These are phyloP conservation scores for Arthrobotrys pseudoclavata DNA, from an alignment of 2,329 filamentous ascomycete genomes.

Conservation along the genomic window DNA sequence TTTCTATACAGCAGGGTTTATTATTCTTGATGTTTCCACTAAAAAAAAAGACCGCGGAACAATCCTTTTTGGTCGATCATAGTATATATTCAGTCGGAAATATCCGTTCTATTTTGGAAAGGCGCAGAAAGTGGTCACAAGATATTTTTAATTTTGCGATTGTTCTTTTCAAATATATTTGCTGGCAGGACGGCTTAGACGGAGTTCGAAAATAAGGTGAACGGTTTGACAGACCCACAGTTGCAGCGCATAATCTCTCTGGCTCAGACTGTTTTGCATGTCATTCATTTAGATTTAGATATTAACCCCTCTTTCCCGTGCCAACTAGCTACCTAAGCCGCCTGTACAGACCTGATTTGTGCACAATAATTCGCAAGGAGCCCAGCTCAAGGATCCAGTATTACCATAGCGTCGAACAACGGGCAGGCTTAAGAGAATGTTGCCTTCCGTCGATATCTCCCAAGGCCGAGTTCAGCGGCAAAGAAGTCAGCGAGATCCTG, in stretches of 20 bases:
- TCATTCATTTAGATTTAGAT: neutral
- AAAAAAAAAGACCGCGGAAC: neutral
- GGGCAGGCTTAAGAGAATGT: neutral
- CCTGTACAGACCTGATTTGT: slow-evolving; percentile 1
- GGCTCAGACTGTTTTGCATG: neutral
- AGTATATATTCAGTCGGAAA: neutral
- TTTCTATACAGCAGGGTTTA: neutral
- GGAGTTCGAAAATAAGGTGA: neutral
- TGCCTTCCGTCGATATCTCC: neutral
- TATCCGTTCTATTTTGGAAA: slow-evolving; percentile 11
- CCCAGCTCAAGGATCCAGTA: neutral
- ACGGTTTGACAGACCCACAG: neutral
- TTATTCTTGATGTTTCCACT: neutral
- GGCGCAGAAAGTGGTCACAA: neutral
- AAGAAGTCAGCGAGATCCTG: neutral
- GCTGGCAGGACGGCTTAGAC: neutral
- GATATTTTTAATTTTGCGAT: neutral
- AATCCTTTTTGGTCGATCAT: neutral
- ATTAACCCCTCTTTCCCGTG: slow-evolving; percentile 15
- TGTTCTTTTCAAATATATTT: neutral
- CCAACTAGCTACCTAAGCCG: slow-evolving; percentile 7
- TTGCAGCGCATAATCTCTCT: neutral
- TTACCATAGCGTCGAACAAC: neutral
- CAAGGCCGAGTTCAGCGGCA: neutral
- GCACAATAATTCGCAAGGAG: neutral